These are phyloP conservation scores for Zygnema circumcarinatum DNA, from an alignment of 139 green algal species.

Conservation along the genomic window DNA sequence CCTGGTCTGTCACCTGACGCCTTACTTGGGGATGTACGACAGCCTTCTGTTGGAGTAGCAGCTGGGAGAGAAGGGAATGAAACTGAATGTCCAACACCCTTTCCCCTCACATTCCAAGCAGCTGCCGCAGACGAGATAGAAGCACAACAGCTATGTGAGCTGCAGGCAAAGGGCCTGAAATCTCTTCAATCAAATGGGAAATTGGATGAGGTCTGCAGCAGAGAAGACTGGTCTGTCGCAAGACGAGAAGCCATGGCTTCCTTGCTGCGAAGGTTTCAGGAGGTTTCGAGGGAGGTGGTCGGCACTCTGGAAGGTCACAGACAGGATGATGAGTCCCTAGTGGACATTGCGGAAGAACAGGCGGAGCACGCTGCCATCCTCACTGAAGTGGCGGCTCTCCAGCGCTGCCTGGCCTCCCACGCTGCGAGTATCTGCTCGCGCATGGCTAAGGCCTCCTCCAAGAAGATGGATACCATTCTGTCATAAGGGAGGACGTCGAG, in stretches of 20 bases:
- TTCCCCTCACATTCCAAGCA: background rate
- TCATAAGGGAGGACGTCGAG: no score
- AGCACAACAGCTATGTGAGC: background rate
- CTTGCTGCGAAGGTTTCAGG: background rate
- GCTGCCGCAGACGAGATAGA: background rate
- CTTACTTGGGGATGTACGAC: no score
- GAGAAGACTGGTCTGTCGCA: background rate
- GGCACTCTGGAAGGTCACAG: background rate
- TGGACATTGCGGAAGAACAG: background rate
- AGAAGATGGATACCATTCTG: no score
- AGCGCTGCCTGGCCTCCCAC: no score
- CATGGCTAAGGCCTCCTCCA: no score
- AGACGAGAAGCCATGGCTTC: background rate
- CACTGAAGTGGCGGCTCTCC: no score
- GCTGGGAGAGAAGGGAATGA: background rate
- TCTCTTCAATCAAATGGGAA: background rate
- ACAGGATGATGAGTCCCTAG: background rate
- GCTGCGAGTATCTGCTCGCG: no score
- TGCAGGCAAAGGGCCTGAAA: background rate
- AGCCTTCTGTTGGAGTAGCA: background rate
- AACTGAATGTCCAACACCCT: background rate
- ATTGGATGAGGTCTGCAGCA: background rate
- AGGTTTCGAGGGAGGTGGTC: background rate
- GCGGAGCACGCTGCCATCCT: background rate
- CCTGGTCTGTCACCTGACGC: no score